A percentile compares a stretch with the other conserved stretches of the same genome.
phyloP scores from a whole-genome alignment of 2,329 filamentous ascomycete genomes.

The Stemphylium beticola region DNA sequence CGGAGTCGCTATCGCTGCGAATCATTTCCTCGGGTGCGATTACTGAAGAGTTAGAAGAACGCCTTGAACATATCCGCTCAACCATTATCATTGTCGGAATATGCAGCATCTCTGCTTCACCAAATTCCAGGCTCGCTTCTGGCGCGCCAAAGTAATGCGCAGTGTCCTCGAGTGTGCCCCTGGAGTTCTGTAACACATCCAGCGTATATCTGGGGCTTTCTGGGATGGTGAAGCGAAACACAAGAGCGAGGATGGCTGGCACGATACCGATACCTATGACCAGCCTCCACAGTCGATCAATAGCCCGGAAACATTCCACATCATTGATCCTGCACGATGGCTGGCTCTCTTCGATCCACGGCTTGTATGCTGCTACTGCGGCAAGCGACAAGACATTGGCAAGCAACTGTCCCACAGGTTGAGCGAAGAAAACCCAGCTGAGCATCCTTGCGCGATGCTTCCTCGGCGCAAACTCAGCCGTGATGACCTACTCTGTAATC shows the following conservation, averaged over 20 bases:
- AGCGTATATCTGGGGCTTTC: constrained; percentile 50
- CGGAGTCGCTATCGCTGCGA: constrained; percentile 36
- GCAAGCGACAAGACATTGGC: constrained; percentile 40
- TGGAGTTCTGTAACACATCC: constrained; percentile 47
- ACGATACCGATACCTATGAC: constrained; percentile 51
- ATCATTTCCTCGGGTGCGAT: constrained; percentile 36
- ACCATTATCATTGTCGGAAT: neutral
- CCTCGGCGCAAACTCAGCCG: constrained; percentile 48
- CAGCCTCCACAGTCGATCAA: constrained; percentile 50
- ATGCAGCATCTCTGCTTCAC: constrained; percentile 38
- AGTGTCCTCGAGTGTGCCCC: constrained; percentile 42
- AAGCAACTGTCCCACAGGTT: constrained; percentile 49
- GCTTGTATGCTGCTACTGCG: constrained; percentile 35
- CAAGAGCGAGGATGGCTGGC: constrained; percentile 37
- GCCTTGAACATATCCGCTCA: constrained; percentile 7
- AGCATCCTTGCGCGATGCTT: constrained; percentile 50
- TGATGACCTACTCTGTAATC: constrained; percentile 34
- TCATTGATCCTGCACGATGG: constrained; percentile 27
- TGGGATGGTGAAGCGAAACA: constrained; percentile 51
- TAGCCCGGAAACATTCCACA: constrained; percentile 35
- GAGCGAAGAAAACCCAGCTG: constrained; percentile 51
- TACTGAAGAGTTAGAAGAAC: constrained; percentile 31
- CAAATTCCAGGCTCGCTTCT: constrained; percentile 30
- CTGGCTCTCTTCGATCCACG: constrained; percentile 26
- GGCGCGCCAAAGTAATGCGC: constrained; percentile 40